Percentiles rank a stretch among this genome's conserved stretches.
phyloP scores from a whole-genome alignment of 2,329 filamentous ascomycete genomes.

The Pseudogymnoascus sp. region DNA sequence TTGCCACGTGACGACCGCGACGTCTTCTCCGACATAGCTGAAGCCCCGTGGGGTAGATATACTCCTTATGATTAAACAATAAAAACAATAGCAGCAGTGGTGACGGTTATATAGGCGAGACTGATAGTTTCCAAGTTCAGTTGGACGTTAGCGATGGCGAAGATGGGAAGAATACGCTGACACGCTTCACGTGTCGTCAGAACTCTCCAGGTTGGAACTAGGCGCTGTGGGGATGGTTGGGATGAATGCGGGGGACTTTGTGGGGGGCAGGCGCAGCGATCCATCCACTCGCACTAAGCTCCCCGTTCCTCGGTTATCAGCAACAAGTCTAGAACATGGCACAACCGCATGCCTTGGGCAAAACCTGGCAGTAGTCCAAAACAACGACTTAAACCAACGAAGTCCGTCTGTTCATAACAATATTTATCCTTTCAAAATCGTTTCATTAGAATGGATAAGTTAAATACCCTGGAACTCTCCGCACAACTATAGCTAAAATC shows the following conservation, averaged over 20 bases:
- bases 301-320: neutral
- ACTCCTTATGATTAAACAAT: neutral
- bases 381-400: neutral
- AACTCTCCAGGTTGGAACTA: neutral
- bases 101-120: neutral
- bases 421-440: neutral
- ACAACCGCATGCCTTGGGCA: neutral
- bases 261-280: neutral
- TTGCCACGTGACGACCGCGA: slow-evolving; percentile 3
- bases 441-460: neutral
- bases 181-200: neutral
- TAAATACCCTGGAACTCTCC: neutral
- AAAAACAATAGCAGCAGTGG: neutral
- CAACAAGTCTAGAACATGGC: neutral
- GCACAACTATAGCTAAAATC: neutral
- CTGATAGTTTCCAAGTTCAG: neutral
- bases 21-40: neutral
- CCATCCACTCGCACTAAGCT: neutral
- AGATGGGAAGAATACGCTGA: too few relatives aligned
- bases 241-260: neutral
- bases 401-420: neutral
- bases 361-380: neutral
- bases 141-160: neutral
- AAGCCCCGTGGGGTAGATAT: neutral
- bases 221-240: neutral